phyloP scores from a whole-genome alignment of 768 basidiomycete genomes.

The Cystobasidium onofrii region DNA sequence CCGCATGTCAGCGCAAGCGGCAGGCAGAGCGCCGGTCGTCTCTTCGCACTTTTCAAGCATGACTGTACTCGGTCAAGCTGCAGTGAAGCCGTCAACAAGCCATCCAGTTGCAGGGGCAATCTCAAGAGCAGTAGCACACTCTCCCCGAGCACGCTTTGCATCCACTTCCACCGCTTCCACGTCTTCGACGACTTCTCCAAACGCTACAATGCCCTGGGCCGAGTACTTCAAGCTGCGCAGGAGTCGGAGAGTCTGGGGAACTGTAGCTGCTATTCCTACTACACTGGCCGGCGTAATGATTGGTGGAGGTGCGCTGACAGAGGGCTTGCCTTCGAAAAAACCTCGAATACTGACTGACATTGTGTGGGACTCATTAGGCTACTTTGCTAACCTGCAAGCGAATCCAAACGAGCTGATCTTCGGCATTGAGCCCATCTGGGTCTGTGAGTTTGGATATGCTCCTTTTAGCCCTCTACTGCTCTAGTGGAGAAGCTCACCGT shows the following conservation, averaged over 20 bases:
- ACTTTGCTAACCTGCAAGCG: constrained; percentile 37
- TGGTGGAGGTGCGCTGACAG: constrained; percentile 34
- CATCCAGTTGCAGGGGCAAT: not conserved
- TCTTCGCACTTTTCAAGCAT: constrained; percentile 15
- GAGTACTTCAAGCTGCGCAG: constrained; percentile 36
- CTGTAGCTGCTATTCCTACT: constrained; percentile 38
- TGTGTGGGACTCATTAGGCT: not conserved
- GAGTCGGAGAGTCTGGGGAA: constrained; percentile 34
- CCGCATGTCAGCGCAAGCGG: not conserved
- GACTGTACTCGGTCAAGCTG: not conserved
- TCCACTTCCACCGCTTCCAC: not conserved
- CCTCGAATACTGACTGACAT: no score
- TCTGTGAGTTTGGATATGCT: constrained; percentile 25
- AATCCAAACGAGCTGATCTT: constrained; percentile 35
- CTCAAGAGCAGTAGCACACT: not conserved
- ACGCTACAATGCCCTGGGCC: constrained; percentile 32
- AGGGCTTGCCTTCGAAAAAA: no score
- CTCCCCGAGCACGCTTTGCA: constrained; percentile 1
- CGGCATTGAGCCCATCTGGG: constrained; percentile 39
- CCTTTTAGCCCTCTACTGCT: not conserved
- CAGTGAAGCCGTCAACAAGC: not conserved
- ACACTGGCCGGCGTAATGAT: constrained; percentile 36
- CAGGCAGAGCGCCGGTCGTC: not conserved
- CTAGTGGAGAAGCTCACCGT: no score
- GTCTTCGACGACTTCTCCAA: not conserved